A percentile compares a stretch with the other conserved stretches of the same genome.
These are phyloP conservation scores for Colletotrichum australisinense DNA, from an alignment of 2,329 filamentous ascomycete genomes.

Conservation along the genomic window DNA sequence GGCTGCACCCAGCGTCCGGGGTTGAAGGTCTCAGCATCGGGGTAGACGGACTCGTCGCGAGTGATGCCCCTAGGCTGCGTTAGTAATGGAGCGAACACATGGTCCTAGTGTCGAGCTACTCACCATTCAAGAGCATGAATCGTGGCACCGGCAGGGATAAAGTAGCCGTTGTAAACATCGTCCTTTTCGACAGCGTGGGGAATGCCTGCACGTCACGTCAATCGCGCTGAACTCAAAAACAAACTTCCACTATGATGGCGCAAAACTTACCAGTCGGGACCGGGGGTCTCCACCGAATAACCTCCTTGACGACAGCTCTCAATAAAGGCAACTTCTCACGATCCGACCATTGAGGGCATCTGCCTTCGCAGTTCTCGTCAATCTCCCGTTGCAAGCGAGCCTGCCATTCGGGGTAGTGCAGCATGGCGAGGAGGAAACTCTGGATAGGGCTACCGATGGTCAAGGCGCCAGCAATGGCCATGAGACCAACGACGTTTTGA, in stretches of 20 bases:
- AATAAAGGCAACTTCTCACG: slow-evolving; percentile 50
- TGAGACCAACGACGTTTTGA: slow-evolving; percentile 57
- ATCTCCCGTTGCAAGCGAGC: slow-evolving; percentile 51
- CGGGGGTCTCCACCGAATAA: slow-evolving; percentile 64
- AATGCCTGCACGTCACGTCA: slow-evolving; percentile 48
- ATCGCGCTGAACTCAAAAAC: neutral
- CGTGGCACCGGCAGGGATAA: slow-evolving; percentile 62
- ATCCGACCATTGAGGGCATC: slow-evolving; percentile 55
- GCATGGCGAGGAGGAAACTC: slow-evolving; percentile 44
- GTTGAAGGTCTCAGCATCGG: slow-evolving; percentile 52
- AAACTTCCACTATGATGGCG: neutral
- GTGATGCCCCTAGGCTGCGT: slow-evolving; percentile 55
- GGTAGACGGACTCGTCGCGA: slow-evolving; percentile 53
- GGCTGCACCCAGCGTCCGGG: slow-evolving; percentile 52
- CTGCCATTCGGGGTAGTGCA: slow-evolving; percentile 48
- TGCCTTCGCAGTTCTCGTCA: slow-evolving; percentile 50
- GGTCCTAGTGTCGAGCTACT: neutral
- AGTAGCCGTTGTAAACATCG: slow-evolving; percentile 63
- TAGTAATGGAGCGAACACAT: neutral
- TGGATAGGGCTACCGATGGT: slow-evolving; percentile 58
- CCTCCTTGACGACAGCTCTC: slow-evolving; percentile 55
- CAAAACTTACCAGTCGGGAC: slow-evolving; percentile 59
- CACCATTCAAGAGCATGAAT: slow-evolving; percentile 54
- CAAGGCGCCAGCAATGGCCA: slow-evolving; percentile 56
- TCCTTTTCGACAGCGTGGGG: slow-evolving; percentile 63